phyloP scores from a whole-genome alignment of 2,329 filamentous ascomycete species.

The Aulographum hederae region DNA sequence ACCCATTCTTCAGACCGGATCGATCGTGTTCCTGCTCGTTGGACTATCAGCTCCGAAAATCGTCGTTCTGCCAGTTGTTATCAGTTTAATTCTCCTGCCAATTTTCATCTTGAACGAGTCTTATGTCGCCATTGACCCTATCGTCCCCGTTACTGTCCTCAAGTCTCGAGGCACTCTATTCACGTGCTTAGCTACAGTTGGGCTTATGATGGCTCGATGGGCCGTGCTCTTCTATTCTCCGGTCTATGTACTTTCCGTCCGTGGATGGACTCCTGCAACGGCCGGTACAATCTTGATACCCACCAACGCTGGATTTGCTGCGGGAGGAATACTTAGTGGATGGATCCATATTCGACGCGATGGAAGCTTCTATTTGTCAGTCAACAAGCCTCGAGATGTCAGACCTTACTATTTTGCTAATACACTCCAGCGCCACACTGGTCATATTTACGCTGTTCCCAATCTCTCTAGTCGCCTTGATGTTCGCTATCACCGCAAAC shows the following conservation, averaged over 20 bases:
- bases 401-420: neutral
- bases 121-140: slow-evolving; percentile 44
- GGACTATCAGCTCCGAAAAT: slow-evolving; percentile 48
- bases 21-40: slow-evolving; percentile 56
- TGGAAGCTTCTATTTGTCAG: slow-evolving; percentile 50
- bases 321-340: slow-evolving; percentile 56
- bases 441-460: slow-evolving; percentile 44
- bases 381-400: slow-evolving; percentile 1
- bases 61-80: slow-evolving; percentile 36
- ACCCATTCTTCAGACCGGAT: slow-evolving; percentile 29
- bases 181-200: slow-evolving; percentile 55
- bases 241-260: slow-evolving; percentile 60
- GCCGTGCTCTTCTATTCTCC: slow-evolving; percentile 64
- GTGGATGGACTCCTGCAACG: slow-evolving; percentile 47
- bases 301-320: slow-evolving; percentile 62
- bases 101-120: slow-evolving; percentile 44
- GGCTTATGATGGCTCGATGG: slow-evolving; percentile 70
- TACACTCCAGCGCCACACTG: slow-evolving; percentile 33
- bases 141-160: slow-evolving; percentile 56
- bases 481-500: slow-evolving; percentile 33
- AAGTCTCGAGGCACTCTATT: slow-evolving; percentile 52
- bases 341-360: slow-evolving; percentile 55
- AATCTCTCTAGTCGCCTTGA: slow-evolving; percentile 37
- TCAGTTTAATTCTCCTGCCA: slow-evolving; percentile 41
- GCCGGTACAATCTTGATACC: slow-evolving; percentile 64